Percentiles rank a stretch among this genome's conserved stretches.
These are phyloP conservation scores for Falciphora oryzae DNA, from an alignment of 2,329 filamentous ascomycete species.

Conservation along the genomic window DNA sequence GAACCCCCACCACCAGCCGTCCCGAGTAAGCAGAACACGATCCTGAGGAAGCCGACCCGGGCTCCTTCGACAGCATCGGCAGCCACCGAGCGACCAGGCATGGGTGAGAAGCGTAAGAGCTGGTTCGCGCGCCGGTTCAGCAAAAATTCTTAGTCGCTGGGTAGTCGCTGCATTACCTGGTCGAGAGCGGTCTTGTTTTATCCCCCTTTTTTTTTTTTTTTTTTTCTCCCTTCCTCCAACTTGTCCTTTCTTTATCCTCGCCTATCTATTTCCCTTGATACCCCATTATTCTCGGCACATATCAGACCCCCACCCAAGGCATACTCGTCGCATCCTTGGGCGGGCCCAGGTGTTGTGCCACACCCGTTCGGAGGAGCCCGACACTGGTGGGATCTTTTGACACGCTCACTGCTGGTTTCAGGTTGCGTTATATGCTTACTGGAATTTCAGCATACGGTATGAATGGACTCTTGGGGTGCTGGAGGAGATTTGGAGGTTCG, in stretches of 20 bases:
- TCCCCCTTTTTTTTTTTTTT: slow-evolving; percentile 8
- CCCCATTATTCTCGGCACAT: slow-evolving; percentile 13
- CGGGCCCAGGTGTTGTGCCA: not conserved
- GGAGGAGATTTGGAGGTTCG: not conserved
- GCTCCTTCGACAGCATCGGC: not conserved
- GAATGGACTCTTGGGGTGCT: not conserved
- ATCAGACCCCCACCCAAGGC: not conserved
- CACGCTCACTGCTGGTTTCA: slow-evolving; percentile 1
- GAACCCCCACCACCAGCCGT: slow-evolving; percentile 20
- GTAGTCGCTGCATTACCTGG: not conserved
- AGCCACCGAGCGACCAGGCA: slow-evolving; percentile 23
- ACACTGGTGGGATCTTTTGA: slow-evolving; percentile 1
- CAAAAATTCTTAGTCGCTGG: slow-evolving; percentile 35
- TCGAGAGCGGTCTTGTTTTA: slow-evolving; percentile 2
- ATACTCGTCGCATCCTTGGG: not conserved
- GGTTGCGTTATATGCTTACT: slow-evolving; percentile 2
- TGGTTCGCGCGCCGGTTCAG: slow-evolving; percentile 84
- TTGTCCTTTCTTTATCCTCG: slow-evolving; percentile 9
- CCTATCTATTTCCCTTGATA: slow-evolving; percentile 16
- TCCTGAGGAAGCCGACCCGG: slow-evolving; percentile 20
- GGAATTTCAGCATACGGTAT: not conserved
- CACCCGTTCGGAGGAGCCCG: not conserved
- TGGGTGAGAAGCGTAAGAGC: slow-evolving; percentile 73
- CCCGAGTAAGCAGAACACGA: slow-evolving; percentile 26
- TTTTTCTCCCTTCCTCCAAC: slow-evolving; percentile 5